Evolutionary conservation across 257 asterid species (phyloP).

Genomic region (Lavandula angustifolia): DNA sequence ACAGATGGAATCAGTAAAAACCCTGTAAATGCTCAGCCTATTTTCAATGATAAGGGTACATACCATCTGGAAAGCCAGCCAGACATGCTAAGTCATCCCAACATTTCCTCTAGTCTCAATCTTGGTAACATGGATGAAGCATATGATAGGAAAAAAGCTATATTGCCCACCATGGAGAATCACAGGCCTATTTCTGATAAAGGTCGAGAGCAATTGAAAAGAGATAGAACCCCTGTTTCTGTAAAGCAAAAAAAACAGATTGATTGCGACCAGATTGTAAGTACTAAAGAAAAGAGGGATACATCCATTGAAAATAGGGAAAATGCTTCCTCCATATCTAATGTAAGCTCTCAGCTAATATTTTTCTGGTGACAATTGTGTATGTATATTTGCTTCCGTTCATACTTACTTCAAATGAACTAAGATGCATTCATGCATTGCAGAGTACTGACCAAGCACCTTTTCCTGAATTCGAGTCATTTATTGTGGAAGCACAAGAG

Average conservation of each 20-base stretch:
- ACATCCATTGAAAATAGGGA: constrained; percentile 36
- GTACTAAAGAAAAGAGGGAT: constrained; percentile 39
- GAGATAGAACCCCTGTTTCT: constrained; percentile 36
- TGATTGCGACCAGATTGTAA: constrained; percentile 35
- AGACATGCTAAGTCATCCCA: constrained; percentile 31
- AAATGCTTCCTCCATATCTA: constrained; percentile 35
- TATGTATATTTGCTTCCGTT: constrained; percentile 18
- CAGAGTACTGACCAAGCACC: constrained; percentile 53
- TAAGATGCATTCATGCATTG: constrained; percentile 34
- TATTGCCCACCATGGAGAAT: constrained; percentile 36
- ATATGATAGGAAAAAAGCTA: constrained; percentile 18
- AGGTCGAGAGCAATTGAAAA: constrained; percentile 36
- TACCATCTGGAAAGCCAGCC: constrained; percentile 33
- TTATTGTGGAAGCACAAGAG: constrained; percentile 78
- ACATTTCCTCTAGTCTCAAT: constrained; percentile 32
- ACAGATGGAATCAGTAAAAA: constrained; percentile 25
- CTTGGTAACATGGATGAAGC: constrained; percentile 33
- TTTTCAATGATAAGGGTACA: constrained; percentile 19
- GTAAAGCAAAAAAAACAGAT: constrained; percentile 38
- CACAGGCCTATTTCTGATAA: constrained; percentile 29
- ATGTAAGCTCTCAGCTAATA: constrained; percentile 44
- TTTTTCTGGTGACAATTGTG: constrained; percentile 22
- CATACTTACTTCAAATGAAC: constrained; percentile 10
- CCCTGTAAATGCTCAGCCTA: constrained; percentile 26
- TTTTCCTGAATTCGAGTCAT: constrained; percentile 70